phyloP scores from a whole-genome alignment of 495 filamentous ascomycete species.

The Penicillium atrosanguineum region DNA sequence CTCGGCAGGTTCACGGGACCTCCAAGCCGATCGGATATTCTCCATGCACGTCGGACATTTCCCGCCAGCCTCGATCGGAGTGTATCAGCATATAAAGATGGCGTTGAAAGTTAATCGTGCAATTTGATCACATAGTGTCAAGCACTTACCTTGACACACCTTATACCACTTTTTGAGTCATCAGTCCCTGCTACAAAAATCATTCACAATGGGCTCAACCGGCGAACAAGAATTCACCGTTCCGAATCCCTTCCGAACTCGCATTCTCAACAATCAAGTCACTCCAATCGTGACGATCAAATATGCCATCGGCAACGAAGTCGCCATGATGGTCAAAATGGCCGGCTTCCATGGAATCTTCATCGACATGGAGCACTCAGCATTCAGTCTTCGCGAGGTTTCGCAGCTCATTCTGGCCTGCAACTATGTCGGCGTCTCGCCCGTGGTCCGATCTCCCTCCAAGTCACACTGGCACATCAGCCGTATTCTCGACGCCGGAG shows the following conservation, averaged over 20 bases:
- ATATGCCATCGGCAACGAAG: conserved; percentile 22
- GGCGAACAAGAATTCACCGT: conserved; percentile 13
- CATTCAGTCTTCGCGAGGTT: conserved; percentile 15
- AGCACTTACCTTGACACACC: too few relatives aligned
- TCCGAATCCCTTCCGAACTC: conserved; percentile 25
- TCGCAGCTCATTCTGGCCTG: conserved; percentile 29
- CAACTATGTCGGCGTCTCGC: conserved; percentile 24
- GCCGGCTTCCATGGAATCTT: conserved; percentile 33
- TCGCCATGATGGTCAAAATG: conserved; percentile 27
- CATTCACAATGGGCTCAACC: conserved; percentile 32
- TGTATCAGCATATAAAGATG: too few relatives aligned
- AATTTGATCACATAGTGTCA: too few relatives aligned
- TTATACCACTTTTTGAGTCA: too few relatives aligned
- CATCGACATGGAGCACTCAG: conserved; percentile 33
- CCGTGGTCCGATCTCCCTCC: conserved; percentile 32
- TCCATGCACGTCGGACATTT: too few relatives aligned
- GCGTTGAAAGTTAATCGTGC: too few relatives aligned
- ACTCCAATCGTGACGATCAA: conserved; percentile 28
- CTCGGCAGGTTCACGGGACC: too few relatives aligned
- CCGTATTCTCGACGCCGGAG: conserved; percentile 30
- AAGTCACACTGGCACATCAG: conserved; percentile 31
- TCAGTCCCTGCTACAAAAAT: too few relatives aligned
- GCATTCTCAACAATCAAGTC: conserved; percentile 27
- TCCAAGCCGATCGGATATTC: too few relatives aligned
- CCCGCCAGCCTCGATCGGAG: too few relatives aligned